phyloP scores from a whole-genome alignment of 495 filamentous ascomycete species.

The Evansstolkia leycettana region DNA sequence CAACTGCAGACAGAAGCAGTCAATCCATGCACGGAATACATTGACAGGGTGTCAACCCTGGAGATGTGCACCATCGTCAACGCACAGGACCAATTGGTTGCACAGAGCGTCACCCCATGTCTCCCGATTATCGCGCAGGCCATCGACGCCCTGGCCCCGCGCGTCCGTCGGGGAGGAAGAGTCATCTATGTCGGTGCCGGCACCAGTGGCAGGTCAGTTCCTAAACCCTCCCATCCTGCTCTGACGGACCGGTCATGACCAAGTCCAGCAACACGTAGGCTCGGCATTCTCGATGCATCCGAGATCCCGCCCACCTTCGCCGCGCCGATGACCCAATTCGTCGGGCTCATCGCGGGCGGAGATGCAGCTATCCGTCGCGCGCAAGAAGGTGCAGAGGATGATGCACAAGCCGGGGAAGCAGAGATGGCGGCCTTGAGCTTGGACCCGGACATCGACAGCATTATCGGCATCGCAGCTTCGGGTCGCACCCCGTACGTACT shows the following conservation, averaged over 20 bases:
- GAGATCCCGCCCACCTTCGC: constrained; percentile 29
- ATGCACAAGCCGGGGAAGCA: constrained; percentile 36
- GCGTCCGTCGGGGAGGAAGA: constrained; percentile 23
- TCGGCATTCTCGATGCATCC: constrained; percentile 31
- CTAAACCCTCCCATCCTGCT: background rate
- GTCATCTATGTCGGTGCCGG: constrained; percentile 29
- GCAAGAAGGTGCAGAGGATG: constrained; percentile 30
- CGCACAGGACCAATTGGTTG: constrained; percentile 10
- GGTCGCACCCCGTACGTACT: constrained; percentile 28
- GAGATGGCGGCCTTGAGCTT: constrained; percentile 41
- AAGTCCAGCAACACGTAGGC: constrained; percentile 6
- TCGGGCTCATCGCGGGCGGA: constrained; percentile 26
- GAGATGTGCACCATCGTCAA: no score
- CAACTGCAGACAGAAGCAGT: no score
- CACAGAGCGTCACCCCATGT: constrained; percentile 17
- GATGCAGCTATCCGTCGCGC: constrained; percentile 25
- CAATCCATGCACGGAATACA: no score
- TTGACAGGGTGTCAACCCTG: no score
- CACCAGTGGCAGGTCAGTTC: constrained; percentile 24
- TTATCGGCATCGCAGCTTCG: constrained; percentile 10
- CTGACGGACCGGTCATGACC: background rate
- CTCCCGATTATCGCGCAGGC: constrained; percentile 18
- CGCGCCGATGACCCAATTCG: constrained; percentile 20
- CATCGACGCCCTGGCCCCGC: constrained; percentile 18
- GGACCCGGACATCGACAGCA: constrained; percentile 26